Conservation (phyloP, 331 rosid species). For the Prunus yedoensis region DNA sequence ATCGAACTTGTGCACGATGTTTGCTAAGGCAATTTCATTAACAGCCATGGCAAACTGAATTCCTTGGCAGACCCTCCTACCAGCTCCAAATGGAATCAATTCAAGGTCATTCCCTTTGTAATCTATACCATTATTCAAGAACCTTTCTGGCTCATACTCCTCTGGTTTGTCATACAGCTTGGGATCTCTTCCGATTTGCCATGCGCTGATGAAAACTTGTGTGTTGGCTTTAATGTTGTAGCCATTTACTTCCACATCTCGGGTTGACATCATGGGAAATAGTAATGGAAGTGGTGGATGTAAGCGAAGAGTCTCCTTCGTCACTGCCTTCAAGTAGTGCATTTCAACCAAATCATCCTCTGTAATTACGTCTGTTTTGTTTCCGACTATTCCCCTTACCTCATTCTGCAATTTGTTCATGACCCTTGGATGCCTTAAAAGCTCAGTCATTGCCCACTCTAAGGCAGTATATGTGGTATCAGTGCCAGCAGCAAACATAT, state of each 20-base stretch:
- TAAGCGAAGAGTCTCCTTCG: conserved; percentile 34
- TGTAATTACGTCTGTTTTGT: conserved; percentile 8
- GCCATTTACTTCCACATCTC: conserved; percentile 17
- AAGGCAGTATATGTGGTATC: conserved; percentile 15
- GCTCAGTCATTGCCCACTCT: conserved; percentile 35
- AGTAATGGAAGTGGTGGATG: conserved; percentile 39
- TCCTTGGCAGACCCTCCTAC: conserved; percentile 26
- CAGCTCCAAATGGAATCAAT: conserved; percentile 27
- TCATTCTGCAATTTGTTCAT: conserved; percentile 17
- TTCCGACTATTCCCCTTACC: conserved; percentile 1
- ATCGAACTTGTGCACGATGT: conserved; percentile 19
- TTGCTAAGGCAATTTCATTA: conserved; percentile 31
- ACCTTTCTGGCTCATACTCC: conserved; percentile 35
- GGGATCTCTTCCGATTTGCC: conserved; percentile 42
- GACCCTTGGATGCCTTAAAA: conserved; percentile 20
- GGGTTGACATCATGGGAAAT: conserved; percentile 16
- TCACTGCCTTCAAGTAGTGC: conserved; percentile 37
- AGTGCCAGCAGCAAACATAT: conserved; percentile 17
- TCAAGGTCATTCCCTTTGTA: conserved; percentile 22
- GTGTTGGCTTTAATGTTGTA: conserved; percentile 18
- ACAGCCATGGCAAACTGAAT: conserved; percentile 16
- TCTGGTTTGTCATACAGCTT: conserved; percentile 26
- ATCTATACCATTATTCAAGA: conserved; percentile 28
- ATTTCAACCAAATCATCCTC: conserved; percentile 30
- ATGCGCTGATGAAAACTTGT: conserved; percentile 30